Percentiles rank a stretch among this genome's conserved stretches.
Conservation (phyloP, 805 yeast genomes). For the Candida nemodendra region DNA sequence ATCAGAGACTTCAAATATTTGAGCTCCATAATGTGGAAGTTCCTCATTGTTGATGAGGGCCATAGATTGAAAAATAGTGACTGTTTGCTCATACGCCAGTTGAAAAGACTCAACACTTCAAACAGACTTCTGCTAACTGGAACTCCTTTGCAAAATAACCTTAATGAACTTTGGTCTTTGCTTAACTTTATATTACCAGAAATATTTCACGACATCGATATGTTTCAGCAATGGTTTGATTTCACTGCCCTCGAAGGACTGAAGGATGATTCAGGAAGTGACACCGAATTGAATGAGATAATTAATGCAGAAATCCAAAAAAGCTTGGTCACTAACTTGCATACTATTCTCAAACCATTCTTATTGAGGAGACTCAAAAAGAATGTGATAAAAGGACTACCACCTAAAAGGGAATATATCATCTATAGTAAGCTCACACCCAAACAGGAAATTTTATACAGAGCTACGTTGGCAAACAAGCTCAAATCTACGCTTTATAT, state of each 20-base stretch:
- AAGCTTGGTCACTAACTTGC: constrained; percentile 71
- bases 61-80: constrained; percentile 86
- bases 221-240: constrained; percentile 94
- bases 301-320: constrained; percentile 59
- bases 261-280: constrained; percentile 25
- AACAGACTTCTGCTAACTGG: constrained; percentile 87
- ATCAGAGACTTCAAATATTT: constrained; percentile 64
- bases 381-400: constrained; percentile 67
- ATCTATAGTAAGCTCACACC: constrained; percentile 68
- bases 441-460: constrained; percentile 55
- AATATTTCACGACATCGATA: constrained; percentile 83
- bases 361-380: constrained; percentile 76
- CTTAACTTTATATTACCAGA: constrained; percentile 90
- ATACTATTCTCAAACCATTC: constrained; percentile 86
- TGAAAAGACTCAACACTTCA: constrained; percentile 63
- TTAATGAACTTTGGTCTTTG: constrained; percentile 88
- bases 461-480: constrained; percentile 42
- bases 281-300: constrained; percentile 42
- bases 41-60: constrained; percentile 91
- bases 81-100: constrained; percentile 67
- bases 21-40: constrained; percentile 65
- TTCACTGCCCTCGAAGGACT: constrained; percentile 56
- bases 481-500: constrained; percentile 46
- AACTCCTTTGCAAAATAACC: constrained; percentile 92
- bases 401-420: constrained; percentile 87